Evolutionary conservation across 306 rosid genomes (phyloP).

Genomic region (Quillaja saponaria): DNA sequence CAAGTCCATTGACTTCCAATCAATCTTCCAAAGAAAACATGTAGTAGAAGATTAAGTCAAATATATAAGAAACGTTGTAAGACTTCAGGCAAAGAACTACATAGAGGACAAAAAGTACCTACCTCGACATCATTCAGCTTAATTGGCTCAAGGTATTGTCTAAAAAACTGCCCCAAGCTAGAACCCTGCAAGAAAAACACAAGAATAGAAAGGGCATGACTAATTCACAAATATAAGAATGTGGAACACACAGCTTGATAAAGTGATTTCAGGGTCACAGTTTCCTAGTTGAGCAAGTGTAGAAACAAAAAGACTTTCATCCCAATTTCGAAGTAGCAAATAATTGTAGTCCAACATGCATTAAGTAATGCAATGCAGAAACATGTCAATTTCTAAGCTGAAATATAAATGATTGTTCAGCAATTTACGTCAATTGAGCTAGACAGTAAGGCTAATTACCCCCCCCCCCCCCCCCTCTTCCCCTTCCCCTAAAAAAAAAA

Average conservation of each 20-base stretch:
- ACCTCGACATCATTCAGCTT: constrained; percentile 82
- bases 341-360: no score
- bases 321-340: no score
- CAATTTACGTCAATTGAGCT: no score
- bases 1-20: constrained; percentile 86
- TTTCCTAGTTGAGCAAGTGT: constrained; percentile 9
- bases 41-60: constrained; percentile 33
- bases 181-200: constrained; percentile 69
- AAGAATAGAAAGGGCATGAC: constrained; percentile 23
- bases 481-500: no score
- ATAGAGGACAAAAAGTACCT: constrained; percentile 27
- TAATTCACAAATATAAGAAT: constrained; percentile 18
- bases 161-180: constrained; percentile 87
- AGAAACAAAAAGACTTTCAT: no score
- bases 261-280: constrained; percentile 8
- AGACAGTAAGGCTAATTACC: no score
- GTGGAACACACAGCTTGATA: constrained; percentile 7
- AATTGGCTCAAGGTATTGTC: constrained; percentile 89
- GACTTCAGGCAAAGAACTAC: constrained; percentile 22
- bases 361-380: no score
- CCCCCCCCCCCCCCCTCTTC: no score
- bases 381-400: no score
- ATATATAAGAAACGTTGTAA: constrained; percentile 23
- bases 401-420: no score
- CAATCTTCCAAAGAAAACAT: constrained; percentile 54